Conservation (phyloP, 2,329 filamentous ascomycete genomes). For the Teratosphaeria pseudoeucalypti region DNA sequence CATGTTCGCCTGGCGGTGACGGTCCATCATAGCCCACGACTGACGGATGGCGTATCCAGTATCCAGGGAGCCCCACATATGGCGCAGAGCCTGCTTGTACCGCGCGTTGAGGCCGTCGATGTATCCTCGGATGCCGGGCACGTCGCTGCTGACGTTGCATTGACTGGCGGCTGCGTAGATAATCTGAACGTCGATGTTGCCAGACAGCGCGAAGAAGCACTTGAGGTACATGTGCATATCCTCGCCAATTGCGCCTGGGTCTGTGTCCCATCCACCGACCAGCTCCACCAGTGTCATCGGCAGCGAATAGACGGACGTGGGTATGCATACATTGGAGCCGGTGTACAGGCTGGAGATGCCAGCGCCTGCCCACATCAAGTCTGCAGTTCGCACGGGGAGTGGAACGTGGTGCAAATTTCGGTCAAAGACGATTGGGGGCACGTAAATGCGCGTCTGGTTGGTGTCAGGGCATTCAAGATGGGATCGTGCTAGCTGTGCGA, state of each 20-base stretch:
- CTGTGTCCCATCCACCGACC: slow-evolving; percentile 63
- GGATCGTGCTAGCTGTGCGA: slow-evolving; percentile 52
- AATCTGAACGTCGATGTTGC: slow-evolving; percentile 54
- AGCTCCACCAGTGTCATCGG: slow-evolving; percentile 56
- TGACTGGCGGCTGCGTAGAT: slow-evolving; percentile 62
- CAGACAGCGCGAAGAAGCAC: slow-evolving; percentile 65
- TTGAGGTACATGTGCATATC: slow-evolving; percentile 71
- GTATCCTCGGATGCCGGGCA: slow-evolving; percentile 44
- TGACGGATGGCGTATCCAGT: slow-evolving; percentile 51
- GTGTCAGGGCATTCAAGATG: slow-evolving; percentile 51
- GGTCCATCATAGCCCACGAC: slow-evolving; percentile 17
- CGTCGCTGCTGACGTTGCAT: slow-evolving; percentile 57
- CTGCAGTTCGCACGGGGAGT: slow-evolving; percentile 58
- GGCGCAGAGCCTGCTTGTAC: slow-evolving; percentile 61
- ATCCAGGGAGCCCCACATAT: slow-evolving; percentile 68
- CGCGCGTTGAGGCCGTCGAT: slow-evolving; percentile 52
- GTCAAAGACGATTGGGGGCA: slow-evolving; percentile 63
- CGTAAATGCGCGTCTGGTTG: slow-evolving; percentile 53
- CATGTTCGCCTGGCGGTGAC: slow-evolving; percentile 10
- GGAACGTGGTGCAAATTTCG: slow-evolving; percentile 61
- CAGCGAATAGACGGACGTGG: slow-evolving; percentile 64
- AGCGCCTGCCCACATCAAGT: slow-evolving; percentile 61
- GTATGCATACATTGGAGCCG: slow-evolving; percentile 54
- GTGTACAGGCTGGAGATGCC: slow-evolving; percentile 59
- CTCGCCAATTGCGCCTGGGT: slow-evolving; percentile 61